Evolutionary conservation across 805 yeast genomes (phyloP).

Genomic region (Monosporozyma siamensis): DNA sequence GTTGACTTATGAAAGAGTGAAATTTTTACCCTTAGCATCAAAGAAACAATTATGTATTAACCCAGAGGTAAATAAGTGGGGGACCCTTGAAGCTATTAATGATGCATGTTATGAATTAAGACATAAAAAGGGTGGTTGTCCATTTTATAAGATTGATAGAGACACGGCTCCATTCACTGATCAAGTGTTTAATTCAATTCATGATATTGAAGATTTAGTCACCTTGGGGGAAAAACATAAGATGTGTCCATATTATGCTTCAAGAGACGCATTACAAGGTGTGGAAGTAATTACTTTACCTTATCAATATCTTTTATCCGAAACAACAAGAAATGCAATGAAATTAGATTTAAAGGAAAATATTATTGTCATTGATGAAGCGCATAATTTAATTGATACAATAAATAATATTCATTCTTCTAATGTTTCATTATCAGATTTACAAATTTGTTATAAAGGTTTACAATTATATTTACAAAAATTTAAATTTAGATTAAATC

Average conservation of each 20-base stretch:
- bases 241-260: conserved; percentile 77
- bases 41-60: conserved; percentile 79
- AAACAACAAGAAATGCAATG: conserved; percentile 50
- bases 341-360: conserved; percentile 52
- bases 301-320: conserved; percentile 61
- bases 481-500: conserved; percentile 55
- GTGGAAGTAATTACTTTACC: conserved; percentile 81
- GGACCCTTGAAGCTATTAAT: conserved; percentile 49
- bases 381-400: conserved; percentile 79
- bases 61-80: conserved; percentile 43
- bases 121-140: conserved; percentile 36
- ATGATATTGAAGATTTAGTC: conserved; percentile 74
- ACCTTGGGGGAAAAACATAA: conserved; percentile 45
- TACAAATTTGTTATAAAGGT: conserved; percentile 38
- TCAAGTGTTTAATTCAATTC: conserved; percentile 43
- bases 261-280: conserved; percentile 43
- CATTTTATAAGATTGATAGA: conserved; percentile 22
- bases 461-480: conserved; percentile 47
- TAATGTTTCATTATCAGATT: conserved; percentile 41
- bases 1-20: conserved; percentile 31
- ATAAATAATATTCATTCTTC: conserved; percentile 62
- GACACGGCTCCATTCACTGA: conserved; percentile 41
- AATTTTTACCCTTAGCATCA: conserved; percentile 70
- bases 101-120: conserved; percentile 68
- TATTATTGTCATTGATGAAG: conserved; percentile 80